These are phyloP conservation scores for Sisymbrium irio DNA, from an alignment of 345 rosid genomes.

Conservation along the genomic window DNA sequence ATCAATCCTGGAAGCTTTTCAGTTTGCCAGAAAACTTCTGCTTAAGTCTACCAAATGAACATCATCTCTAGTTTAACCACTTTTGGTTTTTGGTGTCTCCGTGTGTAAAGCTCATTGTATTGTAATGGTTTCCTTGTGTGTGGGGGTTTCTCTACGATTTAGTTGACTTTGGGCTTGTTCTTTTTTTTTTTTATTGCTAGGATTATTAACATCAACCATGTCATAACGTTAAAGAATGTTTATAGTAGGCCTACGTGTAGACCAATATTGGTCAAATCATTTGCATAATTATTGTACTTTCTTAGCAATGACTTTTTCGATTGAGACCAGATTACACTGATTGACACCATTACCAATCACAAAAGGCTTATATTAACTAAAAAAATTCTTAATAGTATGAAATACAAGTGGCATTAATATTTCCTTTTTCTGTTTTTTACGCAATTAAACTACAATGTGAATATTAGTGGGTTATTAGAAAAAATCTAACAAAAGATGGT, in stretches of 20 bases:
- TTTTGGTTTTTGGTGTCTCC: slow-evolving; percentile 3
- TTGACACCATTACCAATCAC: neutral
- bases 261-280: neutral
- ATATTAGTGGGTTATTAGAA: neutral
- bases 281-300: neutral
- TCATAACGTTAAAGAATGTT: neutral
- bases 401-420: neutral
- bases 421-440: neutral
- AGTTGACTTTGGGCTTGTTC: neutral
- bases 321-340: neutral
- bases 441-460: neutral
- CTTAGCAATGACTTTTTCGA: neutral
- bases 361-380: neutral
- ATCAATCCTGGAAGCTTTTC: slow-evolving; percentile 85
- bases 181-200: neutral
- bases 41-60: slow-evolving; percentile 12
- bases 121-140: slow-evolving; percentile 6
- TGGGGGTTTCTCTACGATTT: neutral
- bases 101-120: neutral
- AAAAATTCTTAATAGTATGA: neutral
- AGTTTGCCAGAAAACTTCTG: slow-evolving; percentile 55
- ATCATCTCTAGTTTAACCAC: neutral
- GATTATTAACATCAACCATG: neutral
- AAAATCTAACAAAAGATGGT: neutral
- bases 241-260: neutral